Conservation (phyloP, 2,329 filamentous ascomycete genomes). For the Botryosphaeria dothidea region DNA sequence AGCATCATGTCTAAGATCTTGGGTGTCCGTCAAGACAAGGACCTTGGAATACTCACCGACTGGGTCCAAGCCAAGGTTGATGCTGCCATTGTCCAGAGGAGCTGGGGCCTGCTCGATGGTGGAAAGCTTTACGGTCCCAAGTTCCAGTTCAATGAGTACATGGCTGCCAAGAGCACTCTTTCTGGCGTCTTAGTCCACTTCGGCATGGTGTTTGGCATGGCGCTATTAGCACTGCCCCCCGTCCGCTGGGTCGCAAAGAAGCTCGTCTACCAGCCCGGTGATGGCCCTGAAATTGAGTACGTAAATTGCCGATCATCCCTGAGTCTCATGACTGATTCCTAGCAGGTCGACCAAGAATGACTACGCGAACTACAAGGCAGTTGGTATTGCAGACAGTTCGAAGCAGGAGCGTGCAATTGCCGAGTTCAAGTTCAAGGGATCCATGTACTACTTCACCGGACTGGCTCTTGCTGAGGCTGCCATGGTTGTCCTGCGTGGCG, state of each 20-base stretch:
- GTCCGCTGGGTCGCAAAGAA: constrained; percentile 55
- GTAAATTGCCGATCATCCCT: constrained; percentile 17
- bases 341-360: constrained; percentile 59
- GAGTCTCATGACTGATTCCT: constrained; percentile 21
- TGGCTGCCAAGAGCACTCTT: constrained; percentile 52
- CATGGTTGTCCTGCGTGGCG: constrained; percentile 57
- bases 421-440: constrained; percentile 59
- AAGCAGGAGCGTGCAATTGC: constrained; percentile 56
- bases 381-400: constrained; percentile 58
- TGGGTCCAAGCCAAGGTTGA: constrained; percentile 56
- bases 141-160: constrained; percentile 60
- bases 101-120: constrained; percentile 54
- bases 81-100: constrained; percentile 59
- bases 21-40: constrained; percentile 55
- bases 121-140: constrained; percentile 51
- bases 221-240: constrained; percentile 53
- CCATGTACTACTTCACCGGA: constrained; percentile 69
- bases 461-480: constrained; percentile 65
- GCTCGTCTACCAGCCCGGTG: constrained; percentile 52
- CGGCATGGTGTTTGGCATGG: constrained; percentile 45
- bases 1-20: constrained; percentile 43
- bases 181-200: constrained; percentile 52
- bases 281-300: constrained; percentile 49
- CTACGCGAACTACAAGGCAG: constrained; percentile 62
- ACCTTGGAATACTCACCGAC: constrained; percentile 60